Conservation (phyloP, 2,329 filamentous ascomycete species). For the Ophiocordyceps camponoti-rufipedis region DNA sequence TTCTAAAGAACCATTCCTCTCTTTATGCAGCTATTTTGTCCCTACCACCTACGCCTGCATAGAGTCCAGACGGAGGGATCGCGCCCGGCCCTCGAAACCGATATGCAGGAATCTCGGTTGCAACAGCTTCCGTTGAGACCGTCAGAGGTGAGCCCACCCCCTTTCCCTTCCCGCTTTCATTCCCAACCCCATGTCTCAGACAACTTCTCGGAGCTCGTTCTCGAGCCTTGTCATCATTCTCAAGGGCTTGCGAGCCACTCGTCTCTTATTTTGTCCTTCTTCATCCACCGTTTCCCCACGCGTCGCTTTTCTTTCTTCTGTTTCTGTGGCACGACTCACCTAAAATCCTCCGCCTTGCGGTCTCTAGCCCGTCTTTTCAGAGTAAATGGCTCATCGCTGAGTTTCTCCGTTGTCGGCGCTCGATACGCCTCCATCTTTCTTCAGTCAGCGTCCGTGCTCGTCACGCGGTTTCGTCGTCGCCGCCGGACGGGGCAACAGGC, state of each 20-base stretch:
- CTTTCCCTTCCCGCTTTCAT: conserved; percentile 9
- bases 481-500: background rate
- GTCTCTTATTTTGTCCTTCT: background rate
- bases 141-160: conserved; percentile 10
- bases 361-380: background rate
- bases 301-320: background rate
- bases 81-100: background rate
- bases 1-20: no score
- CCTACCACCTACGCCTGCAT: background rate
- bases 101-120: background rate
- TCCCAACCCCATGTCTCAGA: conserved; percentile 10
- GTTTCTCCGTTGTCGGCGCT: background rate
- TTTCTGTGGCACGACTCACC: background rate
- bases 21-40: background rate
- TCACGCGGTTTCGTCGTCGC: background rate
- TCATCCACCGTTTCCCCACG: background rate
- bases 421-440: background rate
- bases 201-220: background rate
- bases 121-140: conserved; percentile 3
- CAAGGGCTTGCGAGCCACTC: background rate
- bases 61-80: background rate
- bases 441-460: background rate
- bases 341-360: background rate
- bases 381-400: background rate
- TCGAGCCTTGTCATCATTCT: no score